Conservation (phyloP, 1,284 basidiomycete genomes). For the Naganishia sp. region DNA sequence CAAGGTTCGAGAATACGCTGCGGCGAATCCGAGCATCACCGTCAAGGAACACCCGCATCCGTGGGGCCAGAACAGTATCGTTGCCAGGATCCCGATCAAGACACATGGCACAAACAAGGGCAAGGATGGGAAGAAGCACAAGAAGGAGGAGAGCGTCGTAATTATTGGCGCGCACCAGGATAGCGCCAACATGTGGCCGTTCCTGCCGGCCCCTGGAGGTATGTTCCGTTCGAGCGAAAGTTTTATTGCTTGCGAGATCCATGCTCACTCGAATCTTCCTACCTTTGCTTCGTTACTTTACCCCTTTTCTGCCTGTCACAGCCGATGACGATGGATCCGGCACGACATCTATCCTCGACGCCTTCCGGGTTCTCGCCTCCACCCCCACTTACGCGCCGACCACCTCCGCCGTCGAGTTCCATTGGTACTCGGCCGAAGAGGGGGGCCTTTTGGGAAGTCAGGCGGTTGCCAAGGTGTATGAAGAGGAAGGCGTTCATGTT, state of each 20-base stretch:
- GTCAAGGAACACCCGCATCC: slow-evolving; percentile 79
- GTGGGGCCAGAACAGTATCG: slow-evolving; percentile 91
- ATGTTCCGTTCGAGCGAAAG: slow-evolving; percentile 29
- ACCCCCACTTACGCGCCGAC: slow-evolving; percentile 70
- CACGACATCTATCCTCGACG: slow-evolving; percentile 85
- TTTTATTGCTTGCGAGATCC: neutral
- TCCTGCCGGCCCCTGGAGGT: slow-evolving; percentile 80
- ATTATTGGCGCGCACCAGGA: slow-evolving; percentile 87
- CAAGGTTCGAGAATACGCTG: slow-evolving; percentile 72
- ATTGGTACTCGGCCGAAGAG: slow-evolving; percentile 95
- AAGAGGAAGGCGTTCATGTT: slow-evolving; percentile 64
- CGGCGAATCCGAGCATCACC: slow-evolving; percentile 64
- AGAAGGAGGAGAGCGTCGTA: slow-evolving; percentile 53
- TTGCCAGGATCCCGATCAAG: slow-evolving; percentile 59
- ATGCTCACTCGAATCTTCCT: neutral
- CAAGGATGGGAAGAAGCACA: slow-evolving; percentile 33
- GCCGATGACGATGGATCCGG: slow-evolving; percentile 87
- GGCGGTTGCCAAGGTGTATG: slow-evolving; percentile 81
- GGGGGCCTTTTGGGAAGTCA: slow-evolving; percentile 93
- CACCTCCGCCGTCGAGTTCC: slow-evolving; percentile 78
- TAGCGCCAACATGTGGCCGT: slow-evolving; percentile 83
- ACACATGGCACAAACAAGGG: slow-evolving; percentile 32
- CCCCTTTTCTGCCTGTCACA: slow-evolving; percentile 31
- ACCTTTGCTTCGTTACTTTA: neutral
- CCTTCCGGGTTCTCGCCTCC: slow-evolving; percentile 78